These are phyloP conservation scores for Gentiana macrophylla DNA, from an alignment of 257 asterid genomes.

Conservation along the genomic window DNA sequence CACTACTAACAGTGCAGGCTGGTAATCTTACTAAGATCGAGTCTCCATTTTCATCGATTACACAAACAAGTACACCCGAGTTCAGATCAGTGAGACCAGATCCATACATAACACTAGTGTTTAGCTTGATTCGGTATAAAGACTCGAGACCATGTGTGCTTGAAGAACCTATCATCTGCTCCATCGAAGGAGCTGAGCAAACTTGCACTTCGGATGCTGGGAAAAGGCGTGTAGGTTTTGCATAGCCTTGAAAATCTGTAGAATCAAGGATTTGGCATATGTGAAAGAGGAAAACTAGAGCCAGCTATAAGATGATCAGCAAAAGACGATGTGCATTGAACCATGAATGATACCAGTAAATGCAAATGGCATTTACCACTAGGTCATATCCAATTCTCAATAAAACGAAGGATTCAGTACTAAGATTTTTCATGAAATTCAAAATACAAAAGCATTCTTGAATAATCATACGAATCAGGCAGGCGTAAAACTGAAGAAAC, in stretches of 20 bases:
- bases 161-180: slow-evolving; percentile 20
- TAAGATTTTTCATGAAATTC: background rate
- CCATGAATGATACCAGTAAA: too few species aligned
- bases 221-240: slow-evolving; percentile 58
- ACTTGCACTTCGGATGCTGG: slow-evolving; percentile 37
- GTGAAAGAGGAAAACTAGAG: background rate
- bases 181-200: slow-evolving; percentile 25
- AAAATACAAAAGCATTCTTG: background rate
- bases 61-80: slow-evolving; percentile 55
- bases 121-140: slow-evolving; percentile 45
- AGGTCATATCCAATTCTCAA: too few species aligned
- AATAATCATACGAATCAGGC: too few species aligned
- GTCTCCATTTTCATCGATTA: slow-evolving; percentile 66
- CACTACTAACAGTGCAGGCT: slow-evolving; percentile 17
- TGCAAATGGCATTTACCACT: too few species aligned
- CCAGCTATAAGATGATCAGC: background rate
- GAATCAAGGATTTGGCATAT: background rate
- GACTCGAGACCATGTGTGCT: slow-evolving; percentile 16
- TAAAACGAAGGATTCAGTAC: background rate
- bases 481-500: too few species aligned
- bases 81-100: slow-evolving; percentile 55
- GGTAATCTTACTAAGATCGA: slow-evolving; percentile 73
- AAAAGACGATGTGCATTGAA: background rate
- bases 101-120: slow-evolving; percentile 56
- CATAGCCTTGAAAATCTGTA: slow-evolving; percentile 80